These are phyloP conservation scores for Cryphonectria carpinicola DNA, from an alignment of 2,329 filamentous ascomycete genomes.

Conservation along the genomic window DNA sequence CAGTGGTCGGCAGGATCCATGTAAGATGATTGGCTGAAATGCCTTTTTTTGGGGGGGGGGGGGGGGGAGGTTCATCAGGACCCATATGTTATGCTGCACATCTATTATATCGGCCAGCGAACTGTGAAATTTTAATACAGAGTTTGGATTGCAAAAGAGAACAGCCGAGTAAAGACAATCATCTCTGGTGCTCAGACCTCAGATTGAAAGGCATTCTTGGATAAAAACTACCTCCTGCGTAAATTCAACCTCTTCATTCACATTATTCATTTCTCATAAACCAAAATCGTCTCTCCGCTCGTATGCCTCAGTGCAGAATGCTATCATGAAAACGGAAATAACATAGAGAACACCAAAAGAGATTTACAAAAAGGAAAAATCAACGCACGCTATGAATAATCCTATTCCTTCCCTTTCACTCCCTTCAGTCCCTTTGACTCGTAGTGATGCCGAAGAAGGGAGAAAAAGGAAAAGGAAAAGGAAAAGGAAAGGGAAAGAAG, in stretches of 20 bases:
- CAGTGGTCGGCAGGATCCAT: neutral
- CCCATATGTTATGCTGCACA: neutral
- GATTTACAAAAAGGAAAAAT: neutral
- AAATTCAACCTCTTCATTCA: neutral
- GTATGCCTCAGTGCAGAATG: neutral
- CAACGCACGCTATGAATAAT: neutral
- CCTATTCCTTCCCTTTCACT: neutral
- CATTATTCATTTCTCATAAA: neutral
- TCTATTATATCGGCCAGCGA: neutral
- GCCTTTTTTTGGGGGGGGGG: no score
- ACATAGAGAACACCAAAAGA: neutral
- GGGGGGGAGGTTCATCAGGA: no score
- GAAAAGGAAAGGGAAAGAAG: no score
- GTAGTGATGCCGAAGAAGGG: neutral
- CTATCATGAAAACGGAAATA: neutral
- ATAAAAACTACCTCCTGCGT: neutral
- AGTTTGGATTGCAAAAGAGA: neutral
- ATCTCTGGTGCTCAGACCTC: no score
- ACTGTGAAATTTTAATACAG: no score
- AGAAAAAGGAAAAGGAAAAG: no score
- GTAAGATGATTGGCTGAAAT: conserved; percentile 14
- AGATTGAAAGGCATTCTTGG: neutral
- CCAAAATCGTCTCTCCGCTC: neutral
- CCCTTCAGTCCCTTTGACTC: neutral
- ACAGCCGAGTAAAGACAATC: neutral